Conservation (phyloP, 345 rosid species). For the Brassica incana region DNA sequence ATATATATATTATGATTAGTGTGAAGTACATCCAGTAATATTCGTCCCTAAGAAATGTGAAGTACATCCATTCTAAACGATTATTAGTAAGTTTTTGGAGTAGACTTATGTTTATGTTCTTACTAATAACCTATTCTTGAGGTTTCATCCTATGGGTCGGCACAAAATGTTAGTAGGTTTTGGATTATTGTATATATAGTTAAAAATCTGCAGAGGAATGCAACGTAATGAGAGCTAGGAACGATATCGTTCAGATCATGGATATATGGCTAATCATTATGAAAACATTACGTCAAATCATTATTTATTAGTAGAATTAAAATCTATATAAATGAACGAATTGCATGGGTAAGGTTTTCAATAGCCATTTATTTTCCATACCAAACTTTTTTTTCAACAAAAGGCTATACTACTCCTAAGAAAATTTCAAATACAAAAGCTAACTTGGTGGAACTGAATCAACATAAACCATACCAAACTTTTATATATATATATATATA, state of each 20-base stretch:
- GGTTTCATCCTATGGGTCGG: background rate
- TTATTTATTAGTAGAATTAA: background rate
- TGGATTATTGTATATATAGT: background rate
- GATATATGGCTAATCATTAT: background rate
- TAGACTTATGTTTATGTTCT: background rate
- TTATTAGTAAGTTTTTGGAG: background rate
- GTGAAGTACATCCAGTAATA: background rate
- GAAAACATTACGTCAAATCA: background rate
- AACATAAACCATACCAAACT: too few species aligned
- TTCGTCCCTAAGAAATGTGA: too few species aligned
- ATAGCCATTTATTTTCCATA: background rate
- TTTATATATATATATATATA: too few species aligned
- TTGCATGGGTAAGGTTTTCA: background rate
- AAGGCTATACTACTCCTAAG: too few species aligned
- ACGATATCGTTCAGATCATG: background rate
- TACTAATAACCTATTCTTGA: background rate
- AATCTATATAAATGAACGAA: background rate
- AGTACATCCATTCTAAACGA: background rate
- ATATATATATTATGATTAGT: background rate
- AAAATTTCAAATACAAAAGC: too few species aligned
- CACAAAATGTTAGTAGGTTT: background rate
- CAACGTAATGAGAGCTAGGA: background rate
- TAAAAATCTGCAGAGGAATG: background rate
- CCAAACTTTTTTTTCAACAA: background rate
- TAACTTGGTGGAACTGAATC: too few species aligned